phyloP scores from a whole-genome alignment of 192 early-diverging fungal genomes.

The Backusella tuberculispora region DNA sequence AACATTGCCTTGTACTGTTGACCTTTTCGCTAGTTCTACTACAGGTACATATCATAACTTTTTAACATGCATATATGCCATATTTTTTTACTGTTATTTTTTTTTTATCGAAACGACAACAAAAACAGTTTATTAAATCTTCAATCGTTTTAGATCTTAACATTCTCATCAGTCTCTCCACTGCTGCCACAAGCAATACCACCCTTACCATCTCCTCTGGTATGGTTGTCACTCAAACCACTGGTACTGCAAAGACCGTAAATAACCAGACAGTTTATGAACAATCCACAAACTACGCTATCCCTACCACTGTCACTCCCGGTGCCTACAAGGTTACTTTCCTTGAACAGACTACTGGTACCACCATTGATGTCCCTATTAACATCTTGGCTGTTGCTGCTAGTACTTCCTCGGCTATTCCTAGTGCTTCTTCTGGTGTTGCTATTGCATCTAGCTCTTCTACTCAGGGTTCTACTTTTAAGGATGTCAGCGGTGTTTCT shows the following conservation, averaged over 20 bases:
- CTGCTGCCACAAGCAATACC: slow-evolving; percentile 18
- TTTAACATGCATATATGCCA: not conserved
- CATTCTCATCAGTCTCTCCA: slow-evolving; percentile 29
- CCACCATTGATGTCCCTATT: slow-evolving; percentile 33
- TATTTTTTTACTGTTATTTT: slow-evolving; percentile 2
- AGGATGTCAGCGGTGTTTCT: slow-evolving; percentile 21
- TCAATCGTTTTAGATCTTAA: slow-evolving; percentile 24
- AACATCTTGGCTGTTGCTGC: slow-evolving; percentile 29
- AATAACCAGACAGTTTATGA: slow-evolving; percentile 35
- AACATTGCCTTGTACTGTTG: slow-evolving; percentile 36
- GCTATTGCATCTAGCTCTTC: not conserved
- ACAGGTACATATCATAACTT: slow-evolving; percentile 42
- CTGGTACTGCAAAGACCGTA: slow-evolving; percentile 6
- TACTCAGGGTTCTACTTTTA: slow-evolving; percentile 25
- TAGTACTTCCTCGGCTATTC: not conserved
- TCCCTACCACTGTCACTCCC: slow-evolving; percentile 30
- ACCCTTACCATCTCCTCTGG: slow-evolving; percentile 19
- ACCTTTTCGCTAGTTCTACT: slow-evolving; percentile 23
- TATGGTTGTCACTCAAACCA: slow-evolving; percentile 34
- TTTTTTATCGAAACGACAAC: not conserved
- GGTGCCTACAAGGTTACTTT: slow-evolving; percentile 43
- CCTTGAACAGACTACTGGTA: slow-evolving; percentile 32
- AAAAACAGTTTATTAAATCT: not conserved
- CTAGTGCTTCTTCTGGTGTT: not conserved
- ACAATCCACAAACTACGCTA: slow-evolving; percentile 34